phyloP scores from a whole-genome alignment of 2,329 filamentous ascomycete species.

The Colletotrichum nymphaeae region DNA sequence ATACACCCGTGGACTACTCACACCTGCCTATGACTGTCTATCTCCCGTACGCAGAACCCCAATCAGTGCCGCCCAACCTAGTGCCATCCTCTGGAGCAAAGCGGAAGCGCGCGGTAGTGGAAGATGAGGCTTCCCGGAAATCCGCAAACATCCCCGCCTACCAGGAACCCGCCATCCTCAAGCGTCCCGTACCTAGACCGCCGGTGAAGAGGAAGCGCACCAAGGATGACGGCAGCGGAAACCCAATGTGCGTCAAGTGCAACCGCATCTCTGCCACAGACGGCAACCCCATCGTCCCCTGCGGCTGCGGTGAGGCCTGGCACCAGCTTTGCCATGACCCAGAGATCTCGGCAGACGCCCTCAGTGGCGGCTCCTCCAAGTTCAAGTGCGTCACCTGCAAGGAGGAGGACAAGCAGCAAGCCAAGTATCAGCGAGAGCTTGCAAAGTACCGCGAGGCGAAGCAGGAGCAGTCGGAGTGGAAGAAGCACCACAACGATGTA shows the following conservation, averaged over 20 bases:
- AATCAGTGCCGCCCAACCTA: not conserved
- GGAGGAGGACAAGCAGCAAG: constrained; percentile 35
- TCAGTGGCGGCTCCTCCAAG: constrained; percentile 19
- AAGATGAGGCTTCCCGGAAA: not conserved
- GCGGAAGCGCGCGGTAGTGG: constrained; percentile 14
- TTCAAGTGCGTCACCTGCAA: constrained; percentile 39
- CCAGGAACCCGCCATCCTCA: not conserved
- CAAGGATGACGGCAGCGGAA: constrained; percentile 26
- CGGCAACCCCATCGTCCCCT: constrained; percentile 39
- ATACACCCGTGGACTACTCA: constrained; percentile 28
- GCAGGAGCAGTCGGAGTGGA: constrained; percentile 35
- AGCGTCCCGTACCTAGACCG: constrained; percentile 16
- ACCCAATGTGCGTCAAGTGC: constrained; percentile 38
- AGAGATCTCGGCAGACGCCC: constrained; percentile 25
- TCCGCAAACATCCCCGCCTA: not conserved
- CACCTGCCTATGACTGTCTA: constrained; percentile 18
- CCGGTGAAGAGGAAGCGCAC: constrained; percentile 33
- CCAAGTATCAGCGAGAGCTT: constrained; percentile 30
- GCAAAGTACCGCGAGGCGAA: constrained; percentile 36
- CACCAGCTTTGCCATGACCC: constrained; percentile 42
- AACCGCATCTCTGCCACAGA: constrained; percentile 35
- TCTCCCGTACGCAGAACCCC: not conserved
- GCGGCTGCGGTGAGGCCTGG: constrained; percentile 39
- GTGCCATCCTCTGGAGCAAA: constrained; percentile 9
- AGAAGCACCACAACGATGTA: constrained; percentile 41